Base-by-base conservation (phyloP, 371 early-diverging fungal genomes). In the Syncephalastrum racemosum region DNA sequence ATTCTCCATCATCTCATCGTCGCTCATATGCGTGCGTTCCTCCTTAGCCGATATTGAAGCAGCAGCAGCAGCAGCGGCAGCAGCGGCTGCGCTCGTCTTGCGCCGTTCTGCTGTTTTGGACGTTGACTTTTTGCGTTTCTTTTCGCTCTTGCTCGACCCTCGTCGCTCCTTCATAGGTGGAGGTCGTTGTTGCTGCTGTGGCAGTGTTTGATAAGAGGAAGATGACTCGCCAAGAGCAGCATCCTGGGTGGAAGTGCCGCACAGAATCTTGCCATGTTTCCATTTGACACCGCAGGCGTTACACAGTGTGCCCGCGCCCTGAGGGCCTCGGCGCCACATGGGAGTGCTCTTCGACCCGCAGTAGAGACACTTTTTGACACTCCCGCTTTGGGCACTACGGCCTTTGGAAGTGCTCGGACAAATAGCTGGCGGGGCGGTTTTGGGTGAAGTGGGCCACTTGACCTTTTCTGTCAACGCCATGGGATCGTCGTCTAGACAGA, bases 201-300 rank as follows among this genome's bases (percentile, higher is more conserved):
- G 52, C 12, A 7, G 27, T 4, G 7, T 4, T 3, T 4, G 27
- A 27, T 31, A 12, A 8, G 6, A 10, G 10, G 36, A 31, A 10
- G 36, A n/a, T n/a, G n/a, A 31, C 36, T 31, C 36, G 10, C 1
- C 36, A 5, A 10, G 6, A 10, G 36, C 2, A 10, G 36, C 2
- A 8, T 31, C 36, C 6, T 31, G 36, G 10, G 6, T 10, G 36
- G 36, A 31, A 2, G 5, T 46, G 41, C 68, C 72, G 25, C 71
- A 71, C 15, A 84, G 56, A 15, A 88, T 85, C 57, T 88, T 86
- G 46, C 88, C 86, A 41, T 86, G 82, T 47, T 86, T 88, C 88
- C 92, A 92, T 67, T 94, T 93, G 14, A 96, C 90, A 25, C 95
- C 94, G 69, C 95, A 95, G 0, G 92, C 89, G 70, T 94, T 95